phyloP scores from a whole-genome alignment of 768 basidiomycete species.

The Gelatoporia subvermispora region DNA sequence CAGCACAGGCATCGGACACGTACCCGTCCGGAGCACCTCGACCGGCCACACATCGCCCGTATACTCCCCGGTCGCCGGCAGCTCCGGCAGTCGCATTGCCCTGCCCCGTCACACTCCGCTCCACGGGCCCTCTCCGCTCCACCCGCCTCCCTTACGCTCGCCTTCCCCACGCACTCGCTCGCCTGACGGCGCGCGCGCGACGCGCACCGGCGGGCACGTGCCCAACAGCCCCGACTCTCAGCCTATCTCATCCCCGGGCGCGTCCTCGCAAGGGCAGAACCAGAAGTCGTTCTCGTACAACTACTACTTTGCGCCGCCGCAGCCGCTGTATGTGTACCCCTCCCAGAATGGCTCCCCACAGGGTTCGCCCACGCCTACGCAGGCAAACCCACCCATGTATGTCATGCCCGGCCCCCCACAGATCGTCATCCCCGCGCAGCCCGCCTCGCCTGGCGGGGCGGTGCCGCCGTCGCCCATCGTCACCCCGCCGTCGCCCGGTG shows the following conservation, averaged over 20 bases:
- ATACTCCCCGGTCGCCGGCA: background rate
- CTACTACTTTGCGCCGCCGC: constrained; percentile 18
- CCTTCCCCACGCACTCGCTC: no score
- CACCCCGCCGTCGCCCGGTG: constrained; percentile 1
- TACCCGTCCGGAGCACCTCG: constrained; percentile 3
- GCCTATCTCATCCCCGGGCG: constrained; percentile 14
- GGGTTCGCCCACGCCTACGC: background rate
- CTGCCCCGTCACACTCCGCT: no score
- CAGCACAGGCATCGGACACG: no score
- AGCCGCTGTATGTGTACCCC: constrained; percentile 17
- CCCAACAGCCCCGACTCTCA: constrained; percentile 13
- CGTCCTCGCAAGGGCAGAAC: constrained; percentile 17
- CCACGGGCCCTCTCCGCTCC: no score
- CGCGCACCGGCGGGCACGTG: constrained; percentile 5
- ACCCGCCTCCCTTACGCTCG: no score
- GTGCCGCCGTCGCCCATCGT: constrained; percentile 2
- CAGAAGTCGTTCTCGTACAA: constrained; percentile 16
- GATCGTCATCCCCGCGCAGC: constrained; percentile 9
- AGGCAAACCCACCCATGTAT: constrained; percentile 17
- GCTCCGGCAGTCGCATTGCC: no score
- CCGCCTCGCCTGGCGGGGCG: background rate
- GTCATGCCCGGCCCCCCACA: constrained; percentile 17
- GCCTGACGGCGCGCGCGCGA: background rate
- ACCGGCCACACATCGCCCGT: constrained; percentile 1
- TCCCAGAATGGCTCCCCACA: constrained; percentile 10